A percentile compares a stretch with the other conserved stretches of the same genome.
These are phyloP conservation scores for Boletellus deceptivus DNA, from an alignment of 1,284 basidiomycete species.

Conservation along the genomic window DNA sequence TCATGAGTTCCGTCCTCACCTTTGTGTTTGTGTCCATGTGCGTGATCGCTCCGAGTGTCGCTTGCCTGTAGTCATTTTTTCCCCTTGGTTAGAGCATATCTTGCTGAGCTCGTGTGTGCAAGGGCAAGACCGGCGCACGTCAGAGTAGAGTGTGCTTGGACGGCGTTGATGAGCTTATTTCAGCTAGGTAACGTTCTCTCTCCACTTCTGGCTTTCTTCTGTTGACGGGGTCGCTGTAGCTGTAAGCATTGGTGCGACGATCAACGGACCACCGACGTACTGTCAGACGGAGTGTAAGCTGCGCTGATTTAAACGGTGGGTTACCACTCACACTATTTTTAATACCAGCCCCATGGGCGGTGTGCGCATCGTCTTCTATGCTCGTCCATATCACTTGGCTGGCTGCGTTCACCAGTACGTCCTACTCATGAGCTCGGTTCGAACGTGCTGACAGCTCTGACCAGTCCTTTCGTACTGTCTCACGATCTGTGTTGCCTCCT, in stretches of 20 bases:
- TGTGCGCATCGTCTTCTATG: slow-evolving; percentile 53
- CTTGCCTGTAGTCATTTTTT: not conserved
- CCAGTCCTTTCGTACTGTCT: slow-evolving; percentile 58
- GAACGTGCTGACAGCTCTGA: slow-evolving; percentile 10
- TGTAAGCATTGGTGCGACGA: slow-evolving; percentile 46
- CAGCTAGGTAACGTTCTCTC: slow-evolving; percentile 43
- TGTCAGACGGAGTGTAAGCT: slow-evolving; percentile 41
- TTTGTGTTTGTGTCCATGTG: slow-evolving; percentile 49
- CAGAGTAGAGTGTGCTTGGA: slow-evolving; percentile 54
- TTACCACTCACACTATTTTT: slow-evolving; percentile 3
- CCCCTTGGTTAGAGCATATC: slow-evolving; percentile 21
- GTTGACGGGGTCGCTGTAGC: slow-evolving; percentile 31
- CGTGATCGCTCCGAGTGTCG: slow-evolving; percentile 24
- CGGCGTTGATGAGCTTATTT: slow-evolving; percentile 44
- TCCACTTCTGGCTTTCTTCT: not conserved
- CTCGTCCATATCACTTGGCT: slow-evolving; percentile 57
- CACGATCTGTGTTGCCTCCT: slow-evolving; percentile 43
- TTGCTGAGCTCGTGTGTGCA: slow-evolving; percentile 40
- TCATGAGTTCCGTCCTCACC: slow-evolving; percentile 48
- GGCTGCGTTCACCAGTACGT: slow-evolving; percentile 50
- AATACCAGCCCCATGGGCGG: slow-evolving; percentile 38
- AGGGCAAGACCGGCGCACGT: slow-evolving; percentile 41
- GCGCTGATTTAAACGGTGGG: not conserved
- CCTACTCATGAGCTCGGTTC: not conserved
- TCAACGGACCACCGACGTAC: slow-evolving; percentile 37